These are phyloP conservation scores for Hordeum pubiflorum DNA, from an alignment of 202 grass and related monocot species.

Conservation along the genomic window DNA sequence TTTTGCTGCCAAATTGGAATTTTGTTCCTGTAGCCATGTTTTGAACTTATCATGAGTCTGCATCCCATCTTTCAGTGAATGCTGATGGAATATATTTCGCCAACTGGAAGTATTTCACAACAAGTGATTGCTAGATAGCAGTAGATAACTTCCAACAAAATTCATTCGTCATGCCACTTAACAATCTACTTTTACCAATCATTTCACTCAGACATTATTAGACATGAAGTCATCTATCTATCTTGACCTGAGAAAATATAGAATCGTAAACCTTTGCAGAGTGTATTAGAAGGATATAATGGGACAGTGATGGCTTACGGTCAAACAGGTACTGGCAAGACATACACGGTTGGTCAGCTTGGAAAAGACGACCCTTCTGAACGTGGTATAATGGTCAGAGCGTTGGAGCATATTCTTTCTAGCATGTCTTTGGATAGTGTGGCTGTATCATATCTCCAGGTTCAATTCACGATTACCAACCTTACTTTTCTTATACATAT, in stretches of 20 bases:
- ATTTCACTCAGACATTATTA: neutral
- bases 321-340: slow-evolving; percentile 98
- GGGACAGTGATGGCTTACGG: slow-evolving; percentile 99
- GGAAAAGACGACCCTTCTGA: slow-evolving; percentile 88
- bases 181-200: neutral
- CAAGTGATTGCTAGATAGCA: neutral
- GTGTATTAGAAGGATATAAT: slow-evolving; percentile 97
- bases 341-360: slow-evolving; percentile 82
- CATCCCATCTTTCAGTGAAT: neutral
- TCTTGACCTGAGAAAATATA: slow-evolving; percentile 19
- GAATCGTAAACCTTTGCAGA: slow-evolving; percentile 58
- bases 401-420: slow-evolving; percentile 82
- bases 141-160: neutral
- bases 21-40: neutral
- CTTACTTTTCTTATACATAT: neutral
- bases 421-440: slow-evolving; percentile 43
- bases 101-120: neutral
- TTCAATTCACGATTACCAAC: slow-evolving; percentile 17
- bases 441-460: slow-evolving; percentile 84
- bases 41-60: neutral
- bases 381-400: slow-evolving; percentile 92
- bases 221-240: neutral
- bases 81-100: neutral
- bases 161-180: neutral
- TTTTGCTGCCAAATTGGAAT: neutral